Evolutionary conservation across 495 filamentous ascomycete species (phyloP).

Genomic region (Melanomma pulvis-pyrius): DNA sequence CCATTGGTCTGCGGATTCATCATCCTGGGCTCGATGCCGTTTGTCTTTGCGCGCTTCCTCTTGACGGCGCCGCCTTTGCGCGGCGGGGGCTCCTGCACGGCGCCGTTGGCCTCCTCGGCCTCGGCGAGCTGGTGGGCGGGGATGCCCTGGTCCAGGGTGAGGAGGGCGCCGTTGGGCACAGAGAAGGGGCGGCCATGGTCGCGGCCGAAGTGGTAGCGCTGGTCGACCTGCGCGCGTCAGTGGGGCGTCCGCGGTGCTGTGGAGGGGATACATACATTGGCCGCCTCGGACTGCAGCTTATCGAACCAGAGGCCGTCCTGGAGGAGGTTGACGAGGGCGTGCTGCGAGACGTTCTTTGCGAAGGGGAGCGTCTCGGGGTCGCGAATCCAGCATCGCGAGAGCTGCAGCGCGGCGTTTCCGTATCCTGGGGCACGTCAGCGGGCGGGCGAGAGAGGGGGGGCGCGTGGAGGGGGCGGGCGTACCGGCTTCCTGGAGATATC

Average conservation of each 20-base stretch:
- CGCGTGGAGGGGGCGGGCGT: background rate
- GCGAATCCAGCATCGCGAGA: conserved; percentile 45
- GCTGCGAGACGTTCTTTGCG: conserved; percentile 40
- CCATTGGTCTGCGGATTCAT: conserved; percentile 37
- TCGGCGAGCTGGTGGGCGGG: conserved; percentile 30
- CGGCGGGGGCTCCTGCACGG: conserved; percentile 28
- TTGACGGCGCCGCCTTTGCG: conserved; percentile 29
- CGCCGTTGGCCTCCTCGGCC: conserved; percentile 30
- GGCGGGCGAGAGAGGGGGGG: background rate
- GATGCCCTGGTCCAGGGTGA: conserved; percentile 25
- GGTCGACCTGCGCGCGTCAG: conserved; percentile 23
- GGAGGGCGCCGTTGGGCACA: conserved; percentile 21
- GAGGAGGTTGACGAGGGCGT: conserved; percentile 42
- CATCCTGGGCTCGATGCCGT: conserved; percentile 32
- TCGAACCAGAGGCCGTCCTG: conserved; percentile 48
- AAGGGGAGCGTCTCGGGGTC: conserved; percentile 47
- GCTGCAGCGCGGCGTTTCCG: conserved; percentile 37
- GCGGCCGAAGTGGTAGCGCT: conserved; percentile 35
- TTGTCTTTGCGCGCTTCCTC: conserved; percentile 32
- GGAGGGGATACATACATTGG: conserved; percentile 13
- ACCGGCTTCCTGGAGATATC: conserved; percentile 62
- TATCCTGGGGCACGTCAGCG: conserved; percentile 35
- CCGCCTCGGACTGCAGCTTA: conserved; percentile 34
- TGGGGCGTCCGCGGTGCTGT: background rate
- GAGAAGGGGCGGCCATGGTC: conserved; percentile 37